Base-by-base conservation (phyloP, 805 yeast genomes). In the Teunomyces aglyptinius region DNA sequence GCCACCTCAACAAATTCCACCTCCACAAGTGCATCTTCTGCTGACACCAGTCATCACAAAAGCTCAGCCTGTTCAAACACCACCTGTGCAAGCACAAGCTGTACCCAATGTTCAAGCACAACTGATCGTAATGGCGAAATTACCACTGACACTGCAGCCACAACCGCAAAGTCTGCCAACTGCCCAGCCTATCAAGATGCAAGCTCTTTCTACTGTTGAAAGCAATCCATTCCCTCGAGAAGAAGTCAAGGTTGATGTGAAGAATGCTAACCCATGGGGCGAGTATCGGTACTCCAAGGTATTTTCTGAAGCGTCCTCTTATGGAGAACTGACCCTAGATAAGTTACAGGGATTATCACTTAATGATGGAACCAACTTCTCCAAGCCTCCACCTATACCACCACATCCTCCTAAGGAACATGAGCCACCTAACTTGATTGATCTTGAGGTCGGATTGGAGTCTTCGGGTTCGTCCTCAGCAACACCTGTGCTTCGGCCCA, bases 191-290 rank as follows among this genome's bases (percentile, higher is more conserved):
- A 22, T 36, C 16, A n/a, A 20, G 24, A 22, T n/a, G 3, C 38
- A 15, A 5, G 38, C 19, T 6, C 39, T 12, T 11, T 31, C 31
- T 1, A 32, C 11, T n/a, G 32, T 12, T 10, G 24, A 26, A 18
- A 32, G 40, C 11, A 44, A 44, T 20, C 49, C 49, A 16, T 48
- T 45, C 27, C 49, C 55, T 7, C 35, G 44, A 22, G 28, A 43
- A 13, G 49, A 38, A 5, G 33, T 41, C 10, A 41, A 38, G 33
- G 29, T 19, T 35, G 43, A 43, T 5, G 48, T 48, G 36, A 57
- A 52, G 31, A 46, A 48, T 45, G 59, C 60, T 11, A 68, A 68
- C 40, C 73, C 73, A 3, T 68, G 73, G 73, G 68, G 68, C 3
- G 67, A 63, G 7, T 67, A 52, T 47, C 52, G 60, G 13, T 35